A percentile compares a stretch with the other conserved stretches of the same genome.
Evolutionary conservation across 768 basidiomycete species (phyloP).

Genomic region (Rhizopogon salebrosus): DNA sequence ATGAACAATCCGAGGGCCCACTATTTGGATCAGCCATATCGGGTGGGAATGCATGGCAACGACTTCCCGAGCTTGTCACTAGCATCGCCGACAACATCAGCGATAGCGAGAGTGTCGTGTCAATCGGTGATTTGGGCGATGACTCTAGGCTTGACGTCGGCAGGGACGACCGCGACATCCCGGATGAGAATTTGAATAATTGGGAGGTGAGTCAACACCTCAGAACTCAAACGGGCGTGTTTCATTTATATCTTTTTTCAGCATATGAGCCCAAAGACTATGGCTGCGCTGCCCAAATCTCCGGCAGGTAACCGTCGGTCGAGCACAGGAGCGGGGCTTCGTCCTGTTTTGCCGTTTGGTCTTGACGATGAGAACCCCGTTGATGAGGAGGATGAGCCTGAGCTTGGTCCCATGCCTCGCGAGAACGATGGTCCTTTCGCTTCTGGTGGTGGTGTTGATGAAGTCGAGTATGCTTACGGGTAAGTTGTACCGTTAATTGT

Average conservation of each 20-base stretch:
- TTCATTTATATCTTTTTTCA: constrained; percentile 24
- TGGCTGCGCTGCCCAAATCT: constrained; percentile 89
- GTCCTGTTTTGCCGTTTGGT: constrained; percentile 75
- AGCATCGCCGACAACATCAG: constrained; percentile 86
- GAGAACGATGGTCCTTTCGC: constrained; percentile 71
- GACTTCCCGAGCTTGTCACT: constrained; percentile 72
- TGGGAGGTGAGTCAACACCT: constrained; percentile 73
- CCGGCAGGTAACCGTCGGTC: constrained; percentile 79
- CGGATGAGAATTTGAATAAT: constrained; percentile 84
- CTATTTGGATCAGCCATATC: constrained; percentile 25
- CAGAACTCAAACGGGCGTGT: background rate
- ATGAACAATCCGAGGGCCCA: constrained; percentile 44
- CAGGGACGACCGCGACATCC: constrained; percentile 55
- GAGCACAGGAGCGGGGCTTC: constrained; percentile 77
- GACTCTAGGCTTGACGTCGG: constrained; percentile 62
- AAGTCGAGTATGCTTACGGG: constrained; percentile 89
- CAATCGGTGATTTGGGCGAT: constrained; percentile 84
- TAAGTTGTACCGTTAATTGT: constrained; percentile 30
- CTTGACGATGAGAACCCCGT: constrained; percentile 74
- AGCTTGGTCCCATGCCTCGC: constrained; percentile 71
- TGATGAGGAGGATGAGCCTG: constrained; percentile 69
- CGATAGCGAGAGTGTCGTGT: constrained; percentile 90
- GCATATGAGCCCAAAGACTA: constrained; percentile 96
- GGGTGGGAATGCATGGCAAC: constrained; percentile 68
- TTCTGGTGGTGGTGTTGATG: constrained; percentile 79